These are phyloP conservation scores for Niveomyces coronatus DNA, from an alignment of 2,329 filamentous ascomycete genomes.

Conservation along the genomic window DNA sequence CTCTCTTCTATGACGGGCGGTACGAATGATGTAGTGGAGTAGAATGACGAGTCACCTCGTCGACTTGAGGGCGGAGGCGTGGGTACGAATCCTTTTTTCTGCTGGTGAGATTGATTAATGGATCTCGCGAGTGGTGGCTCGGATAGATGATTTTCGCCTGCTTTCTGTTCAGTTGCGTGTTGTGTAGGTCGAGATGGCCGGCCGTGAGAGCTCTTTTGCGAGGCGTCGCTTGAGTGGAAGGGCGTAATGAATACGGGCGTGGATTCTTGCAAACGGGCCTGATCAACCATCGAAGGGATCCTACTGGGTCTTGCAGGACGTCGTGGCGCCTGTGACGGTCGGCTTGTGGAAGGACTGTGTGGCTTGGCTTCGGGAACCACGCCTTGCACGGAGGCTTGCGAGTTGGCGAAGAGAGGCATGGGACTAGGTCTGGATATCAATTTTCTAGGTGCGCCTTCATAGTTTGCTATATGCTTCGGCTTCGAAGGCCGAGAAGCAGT, in stretches of 20 bases:
- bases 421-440: constrained; percentile 44
- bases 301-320: constrained; percentile 50
- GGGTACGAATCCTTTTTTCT: constrained; percentile 41
- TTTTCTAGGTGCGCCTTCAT: constrained; percentile 17
- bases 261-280: constrained; percentile 43
- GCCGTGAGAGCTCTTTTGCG: constrained; percentile 20
- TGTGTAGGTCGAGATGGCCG: neutral
- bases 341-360: constrained; percentile 41
- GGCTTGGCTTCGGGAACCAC: constrained; percentile 25
- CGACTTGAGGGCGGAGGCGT: constrained; percentile 52
- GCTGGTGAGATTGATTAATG: constrained; percentile 17
- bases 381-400: constrained; percentile 28
- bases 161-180: constrained; percentile 25
- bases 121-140: constrained; percentile 41
- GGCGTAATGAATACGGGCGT: constrained; percentile 37
- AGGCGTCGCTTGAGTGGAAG: constrained; percentile 22
- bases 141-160: constrained; percentile 37
- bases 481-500: constrained; percentile 6
- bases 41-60: constrained; percentile 52
- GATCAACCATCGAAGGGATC: constrained; percentile 49
- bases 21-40: constrained; percentile 56
- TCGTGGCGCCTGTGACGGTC: constrained; percentile 39
- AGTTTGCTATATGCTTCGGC: constrained; percentile 8
- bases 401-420: constrained; percentile 46
- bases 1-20: constrained; percentile 69